These are phyloP conservation scores for Globisporangium sylvaticum DNA, from an alignment of 352 stramenopile genomes.

Conservation along the genomic window DNA sequence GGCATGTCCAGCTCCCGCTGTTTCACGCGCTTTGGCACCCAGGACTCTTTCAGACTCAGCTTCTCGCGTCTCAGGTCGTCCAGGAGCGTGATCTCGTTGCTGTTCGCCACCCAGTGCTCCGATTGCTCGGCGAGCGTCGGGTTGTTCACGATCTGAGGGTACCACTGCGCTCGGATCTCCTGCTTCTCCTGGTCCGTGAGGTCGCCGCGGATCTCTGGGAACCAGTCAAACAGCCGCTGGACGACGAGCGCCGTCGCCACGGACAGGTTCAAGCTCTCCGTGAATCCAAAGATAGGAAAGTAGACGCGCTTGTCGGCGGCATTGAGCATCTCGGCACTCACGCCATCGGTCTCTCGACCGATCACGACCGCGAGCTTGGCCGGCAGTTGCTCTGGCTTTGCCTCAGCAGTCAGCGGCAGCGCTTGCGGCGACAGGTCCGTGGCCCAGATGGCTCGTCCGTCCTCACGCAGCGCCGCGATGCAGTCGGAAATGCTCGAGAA, in stretches of 20 bases:
- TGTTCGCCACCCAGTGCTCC: conserved; percentile 42
- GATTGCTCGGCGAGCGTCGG: conserved; percentile 56
- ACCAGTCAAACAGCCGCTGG: conserved; percentile 82
- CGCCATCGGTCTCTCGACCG: conserved; percentile 90
- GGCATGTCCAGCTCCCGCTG: conserved; percentile 54
- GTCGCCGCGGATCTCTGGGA: conserved; percentile 58
- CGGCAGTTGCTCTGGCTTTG: conserved; percentile 64
- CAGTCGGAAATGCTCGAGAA: conserved; percentile 84
- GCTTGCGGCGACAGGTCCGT: conserved; percentile 87
- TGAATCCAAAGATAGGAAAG: conserved; percentile 91
- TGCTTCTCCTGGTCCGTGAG: conserved; percentile 42
- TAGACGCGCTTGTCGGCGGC: conserved; percentile 89
- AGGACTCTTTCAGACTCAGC: conserved; percentile 37
- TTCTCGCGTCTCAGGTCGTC: conserved; percentile 60
- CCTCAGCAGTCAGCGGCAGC: conserved; percentile 30
- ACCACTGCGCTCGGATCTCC: conserved; percentile 51
- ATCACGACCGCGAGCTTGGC: conserved; percentile 90
- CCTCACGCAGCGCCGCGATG: conserved; percentile 54
- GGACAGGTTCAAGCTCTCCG: conserved; percentile 91
- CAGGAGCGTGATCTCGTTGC: conserved; percentile 37
- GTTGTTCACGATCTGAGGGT: conserved; percentile 61
- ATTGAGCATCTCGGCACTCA: conserved; percentile 86
- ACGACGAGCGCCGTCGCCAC: conserved; percentile 92
- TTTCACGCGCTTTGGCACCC: conserved; percentile 65
- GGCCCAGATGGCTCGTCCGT: conserved; percentile 85